phyloP scores from a whole-genome alignment of 306 rosid species.

The Rosa persica region DNA sequence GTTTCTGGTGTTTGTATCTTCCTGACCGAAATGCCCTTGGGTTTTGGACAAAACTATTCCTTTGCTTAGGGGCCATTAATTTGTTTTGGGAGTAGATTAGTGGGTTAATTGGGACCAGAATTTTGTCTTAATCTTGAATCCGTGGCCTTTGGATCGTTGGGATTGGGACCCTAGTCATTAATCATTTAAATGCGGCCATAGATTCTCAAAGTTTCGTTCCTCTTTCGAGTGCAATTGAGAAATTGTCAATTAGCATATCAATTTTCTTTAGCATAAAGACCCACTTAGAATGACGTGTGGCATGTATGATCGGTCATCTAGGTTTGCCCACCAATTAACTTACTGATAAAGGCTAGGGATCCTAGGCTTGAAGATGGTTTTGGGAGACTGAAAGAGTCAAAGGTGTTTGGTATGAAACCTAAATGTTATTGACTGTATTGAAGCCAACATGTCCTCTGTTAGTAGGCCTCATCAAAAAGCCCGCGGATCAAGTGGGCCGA shows the following conservation, averaged over 20 bases:
- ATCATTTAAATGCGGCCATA: conserved; percentile 39
- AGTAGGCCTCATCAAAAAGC: no score
- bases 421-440: background rate
- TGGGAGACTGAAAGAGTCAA: conserved; percentile 31
- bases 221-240: conserved; percentile 22
- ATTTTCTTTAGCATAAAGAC: background rate
- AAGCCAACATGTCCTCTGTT: conserved; percentile 28
- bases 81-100: conserved; percentile 34
- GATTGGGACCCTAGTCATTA: conserved; percentile 37
- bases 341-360: conserved; percentile 5
- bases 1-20: conserved; percentile 41
- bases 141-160: conserved; percentile 38
- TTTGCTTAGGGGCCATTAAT: conserved; percentile 27
- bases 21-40: conserved; percentile 19
- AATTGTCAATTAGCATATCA: conserved; percentile 38
- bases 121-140: conserved; percentile 37
- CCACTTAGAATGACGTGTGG: conserved; percentile 38
- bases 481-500: no score
- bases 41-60: background rate
- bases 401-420: background rate
- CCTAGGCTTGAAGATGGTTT: background rate
- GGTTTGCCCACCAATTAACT: background rate
- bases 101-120: conserved; percentile 26
- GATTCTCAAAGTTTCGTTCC: conserved; percentile 45
- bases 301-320: conserved; percentile 5